Percentiles rank a stretch among this genome's conserved stretches.
Evolutionary conservation across 2,329 filamentous ascomycete species (phyloP).

Genomic region (Talaromyces sp.): DNA sequence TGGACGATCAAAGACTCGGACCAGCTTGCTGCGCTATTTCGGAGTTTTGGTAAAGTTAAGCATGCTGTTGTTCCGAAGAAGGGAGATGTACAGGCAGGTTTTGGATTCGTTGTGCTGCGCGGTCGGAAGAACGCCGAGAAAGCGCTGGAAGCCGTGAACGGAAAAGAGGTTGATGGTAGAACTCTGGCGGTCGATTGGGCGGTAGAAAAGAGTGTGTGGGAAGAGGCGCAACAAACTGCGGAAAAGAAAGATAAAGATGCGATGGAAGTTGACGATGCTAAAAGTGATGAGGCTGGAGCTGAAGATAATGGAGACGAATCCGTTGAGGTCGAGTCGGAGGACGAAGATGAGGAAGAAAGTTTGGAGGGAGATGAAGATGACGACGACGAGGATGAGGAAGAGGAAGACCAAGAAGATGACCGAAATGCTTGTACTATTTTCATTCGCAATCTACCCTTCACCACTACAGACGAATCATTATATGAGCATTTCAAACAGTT

Average conservation of each 20-base stretch:
- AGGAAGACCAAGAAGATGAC: constrained; percentile 45
- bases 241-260: constrained; percentile 27
- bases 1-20: constrained; percentile 91
- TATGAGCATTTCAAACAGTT: constrained; percentile 84
- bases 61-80: constrained; percentile 77
- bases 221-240: constrained; percentile 44
- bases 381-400: constrained; percentile 37
- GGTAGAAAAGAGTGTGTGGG: constrained; percentile 84
- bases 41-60: constrained; percentile 87
- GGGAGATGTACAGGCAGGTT: constrained; percentile 68
- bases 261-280: constrained; percentile 1
- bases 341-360: constrained; percentile 42
- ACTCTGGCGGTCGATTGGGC: constrained; percentile 94
- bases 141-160: constrained; percentile 79
- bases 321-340: constrained; percentile 34
- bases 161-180: constrained; percentile 81
- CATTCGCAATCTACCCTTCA: constrained; percentile 90
- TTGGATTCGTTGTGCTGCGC: constrained; percentile 86
- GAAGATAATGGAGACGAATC: constrained; percentile 40
- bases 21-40: constrained; percentile 72
- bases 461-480: constrained; percentile 72
- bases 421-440: constrained; percentile 74
- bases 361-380: constrained; percentile 40
- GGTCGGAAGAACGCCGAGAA: constrained; percentile 87
- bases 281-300: constrained; percentile 35